Evolutionary conservation across 1,284 basidiomycete genomes (phyloP).

Genomic region (Tremellales sp.): DNA sequence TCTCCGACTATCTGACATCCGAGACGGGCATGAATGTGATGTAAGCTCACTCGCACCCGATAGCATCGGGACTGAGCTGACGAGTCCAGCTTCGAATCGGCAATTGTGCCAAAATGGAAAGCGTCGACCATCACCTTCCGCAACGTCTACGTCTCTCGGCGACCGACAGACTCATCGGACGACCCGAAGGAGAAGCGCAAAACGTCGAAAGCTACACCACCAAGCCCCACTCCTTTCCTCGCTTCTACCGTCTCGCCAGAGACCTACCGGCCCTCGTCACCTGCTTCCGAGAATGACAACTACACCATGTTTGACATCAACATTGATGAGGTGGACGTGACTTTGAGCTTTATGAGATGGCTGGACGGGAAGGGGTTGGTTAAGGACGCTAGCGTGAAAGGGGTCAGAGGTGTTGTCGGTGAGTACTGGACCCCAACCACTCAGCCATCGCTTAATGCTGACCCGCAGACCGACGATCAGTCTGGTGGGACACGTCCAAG

Average conservation of each 20-base stretch:
- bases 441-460: background rate
- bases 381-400: conserved; percentile 84
- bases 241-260: conserved; percentile 36
- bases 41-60: conserved; percentile 18
- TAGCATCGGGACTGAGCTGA: conserved; percentile 1
- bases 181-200: conserved; percentile 26
- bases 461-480: conserved; percentile 73
- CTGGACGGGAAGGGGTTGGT: conserved; percentile 92
- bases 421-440: conserved; percentile 28
- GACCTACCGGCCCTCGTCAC: conserved; percentile 28
- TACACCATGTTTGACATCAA: conserved; percentile 87
- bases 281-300: conserved; percentile 50
- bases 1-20: conserved; percentile 88
- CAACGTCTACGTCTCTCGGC: conserved; percentile 89
- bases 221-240: conserved; percentile 35
- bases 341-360: conserved; percentile 89
- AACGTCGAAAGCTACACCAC: conserved; percentile 30
- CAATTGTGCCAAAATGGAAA: conserved; percentile 97
- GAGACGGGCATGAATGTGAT: conserved; percentile 92
- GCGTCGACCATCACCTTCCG: conserved; percentile 93
- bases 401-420: conserved; percentile 91
- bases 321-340: conserved; percentile 93
- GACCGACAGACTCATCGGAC: conserved; percentile 53
- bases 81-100: conserved; percentile 74
- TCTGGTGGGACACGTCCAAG: conserved; percentile 79